Percentiles rank a stretch among this genome's conserved stretches.
Conservation (phyloP, 371 early-diverging fungal species). For the Choanephora cucurbitarum region DNA sequence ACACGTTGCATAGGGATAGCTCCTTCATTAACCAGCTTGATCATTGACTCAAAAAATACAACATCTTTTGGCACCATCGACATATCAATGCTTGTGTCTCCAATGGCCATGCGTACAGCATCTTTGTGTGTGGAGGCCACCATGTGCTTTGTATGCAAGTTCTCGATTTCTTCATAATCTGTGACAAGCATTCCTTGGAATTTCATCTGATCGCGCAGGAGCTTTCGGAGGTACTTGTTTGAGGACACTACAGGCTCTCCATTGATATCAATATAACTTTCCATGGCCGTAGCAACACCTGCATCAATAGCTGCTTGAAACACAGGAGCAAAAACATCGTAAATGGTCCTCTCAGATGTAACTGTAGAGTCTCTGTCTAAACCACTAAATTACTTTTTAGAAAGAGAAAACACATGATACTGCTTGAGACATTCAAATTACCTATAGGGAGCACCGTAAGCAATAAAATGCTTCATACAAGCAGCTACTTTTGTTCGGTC, state of each 20-base stretch:
- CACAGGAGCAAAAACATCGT: conserved; percentile 65
- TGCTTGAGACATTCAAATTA: conserved; percentile 6
- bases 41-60: conserved; percentile 46
- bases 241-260: conserved; percentile 64
- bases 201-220: conserved; percentile 59
- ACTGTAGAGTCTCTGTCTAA: conserved; percentile 63
- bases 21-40: conserved; percentile 39
- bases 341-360: conserved; percentile 57
- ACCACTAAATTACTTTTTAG: conserved; percentile 33
- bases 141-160: conserved; percentile 54
- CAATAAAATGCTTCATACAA: conserved; percentile 55
- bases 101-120: conserved; percentile 48
- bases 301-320: conserved; percentile 67
- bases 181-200: conserved; percentile 70
- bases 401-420: conserved; percentile 3
- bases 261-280: conserved; percentile 68
- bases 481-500: conserved; percentile 58
- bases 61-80: conserved; percentile 63
- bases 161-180: conserved; percentile 67
- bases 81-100: conserved; percentile 64
- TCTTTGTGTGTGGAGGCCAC: conserved; percentile 50
- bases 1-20: conserved; percentile 39
- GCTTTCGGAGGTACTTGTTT: conserved; percentile 50
- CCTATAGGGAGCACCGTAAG: conserved; percentile 42
- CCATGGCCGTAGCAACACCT: conserved; percentile 72